Evolutionary conservation across 768 basidiomycete species (phyloP).

Genomic region (Vararia minispora): DNA sequence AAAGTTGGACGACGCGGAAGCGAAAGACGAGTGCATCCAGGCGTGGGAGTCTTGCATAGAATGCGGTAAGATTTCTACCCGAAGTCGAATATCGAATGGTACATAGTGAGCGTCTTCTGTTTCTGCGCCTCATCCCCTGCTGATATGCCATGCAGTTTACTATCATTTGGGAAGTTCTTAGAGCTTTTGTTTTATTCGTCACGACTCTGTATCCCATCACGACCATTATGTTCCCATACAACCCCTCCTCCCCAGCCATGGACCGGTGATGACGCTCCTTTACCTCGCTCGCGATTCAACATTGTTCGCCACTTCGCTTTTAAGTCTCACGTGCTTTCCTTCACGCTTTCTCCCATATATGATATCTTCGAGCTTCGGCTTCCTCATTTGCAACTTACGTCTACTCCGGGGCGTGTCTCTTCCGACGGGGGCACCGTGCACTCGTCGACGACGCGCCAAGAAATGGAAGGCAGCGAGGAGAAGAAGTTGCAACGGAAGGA

Average conservation of each 20-base stretch:
- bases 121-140: slow-evolving; percentile 29
- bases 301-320: slow-evolving; percentile 31
- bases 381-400: slow-evolving; percentile 47
- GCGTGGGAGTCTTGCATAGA: slow-evolving; percentile 41
- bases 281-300: slow-evolving; percentile 24
- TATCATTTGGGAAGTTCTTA: slow-evolving; percentile 35
- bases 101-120: slow-evolving; percentile 33
- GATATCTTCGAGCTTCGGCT: slow-evolving; percentile 53
- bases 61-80: slow-evolving; percentile 28
- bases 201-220: slow-evolving; percentile 22
- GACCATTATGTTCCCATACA: slow-evolving; percentile 8
- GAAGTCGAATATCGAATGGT: slow-evolving; percentile 32
- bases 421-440: slow-evolving; percentile 6
- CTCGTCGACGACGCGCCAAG: slow-evolving; percentile 1
- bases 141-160: slow-evolving; percentile 23
- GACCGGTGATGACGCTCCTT: slow-evolving; percentile 14
- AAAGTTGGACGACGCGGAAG: not conserved
- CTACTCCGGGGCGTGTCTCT: too few species aligned
- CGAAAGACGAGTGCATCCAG: slow-evolving; percentile 20
- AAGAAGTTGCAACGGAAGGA: slow-evolving; percentile 43
- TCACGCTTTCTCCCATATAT: slow-evolving; percentile 34
- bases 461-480: slow-evolving; percentile 25
- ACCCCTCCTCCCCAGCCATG: slow-evolving; percentile 10
- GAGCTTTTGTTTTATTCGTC: slow-evolving; percentile 14
- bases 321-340: slow-evolving; percentile 26